Base-by-base conservation (phyloP, 148 eudicot species). In the Simmondsia chinensis region DNA sequence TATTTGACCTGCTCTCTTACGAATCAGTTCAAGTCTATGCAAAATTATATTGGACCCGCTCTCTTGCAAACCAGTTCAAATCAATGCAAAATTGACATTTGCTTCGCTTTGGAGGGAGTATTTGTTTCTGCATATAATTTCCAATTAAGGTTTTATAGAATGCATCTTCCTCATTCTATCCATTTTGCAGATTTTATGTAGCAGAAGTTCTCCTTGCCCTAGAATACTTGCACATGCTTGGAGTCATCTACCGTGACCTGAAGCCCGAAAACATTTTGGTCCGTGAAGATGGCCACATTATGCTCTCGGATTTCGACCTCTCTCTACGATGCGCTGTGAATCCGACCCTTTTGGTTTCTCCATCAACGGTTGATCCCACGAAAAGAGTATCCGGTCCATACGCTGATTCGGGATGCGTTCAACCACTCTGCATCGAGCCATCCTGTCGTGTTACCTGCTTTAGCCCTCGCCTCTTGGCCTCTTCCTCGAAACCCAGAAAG, bases 171-270 rank as follows among this genome's bases (percentile, higher is more conserved):
- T n/a, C n/a, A n/a, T n/a, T n/a, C n/a, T n/a, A n/a, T 48, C 27
- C 17, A 46, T 37, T 51, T 16, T 69, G 57, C 70, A 88, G 94
- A 64, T 83, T 83, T 57, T 83, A 83, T 48, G 79, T 77, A 20
- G 94, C 96, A 26, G 96, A 83, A 61, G 94, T 83, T 37, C 94
- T 83, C 21, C 94, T 83, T 42, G 94, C 94, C 29, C 57, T 89
- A 17, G 96, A 88, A 47, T 88, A 88, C 55, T 50, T 88, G 21
- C 96, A 83, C 68, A 88, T 88, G 96, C 89, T 88, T 20, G 96
- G 96, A 24, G 78, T 88, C 20, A 65, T 88, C 28, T 88, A 88
- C 61, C 75, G 96, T 33, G 96, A 87, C 54, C 52, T 87, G 32
- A 87, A 87, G 57, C 96, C 96, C 0, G 96, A 87, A 56, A 87